Evolutionary conservation across 2,329 filamentous ascomycete species (phyloP).

Genomic region (Fusarium sambucinum): DNA sequence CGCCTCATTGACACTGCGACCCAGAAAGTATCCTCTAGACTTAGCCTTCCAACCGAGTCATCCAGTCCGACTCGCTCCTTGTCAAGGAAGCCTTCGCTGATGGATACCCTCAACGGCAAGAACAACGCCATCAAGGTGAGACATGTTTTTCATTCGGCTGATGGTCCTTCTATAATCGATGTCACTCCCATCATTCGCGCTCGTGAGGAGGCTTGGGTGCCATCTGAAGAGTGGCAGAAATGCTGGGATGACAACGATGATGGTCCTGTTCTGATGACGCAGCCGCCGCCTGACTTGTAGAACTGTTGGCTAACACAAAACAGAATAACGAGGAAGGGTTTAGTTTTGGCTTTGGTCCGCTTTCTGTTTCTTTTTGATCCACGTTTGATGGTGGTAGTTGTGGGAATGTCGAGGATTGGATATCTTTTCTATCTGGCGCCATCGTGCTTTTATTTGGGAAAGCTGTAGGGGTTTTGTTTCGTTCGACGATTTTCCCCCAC

Average conservation of each 20-base stretch:
- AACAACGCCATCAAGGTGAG: conserved; percentile 17
- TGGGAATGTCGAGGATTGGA: not conserved
- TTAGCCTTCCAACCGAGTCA: conserved; percentile 11
- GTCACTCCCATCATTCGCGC: conserved; percentile 4
- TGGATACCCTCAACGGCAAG: conserved; percentile 9
- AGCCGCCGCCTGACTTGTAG: conserved; percentile 19
- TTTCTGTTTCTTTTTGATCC: not conserved
- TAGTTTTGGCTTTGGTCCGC: not conserved
- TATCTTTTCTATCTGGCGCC: not conserved
- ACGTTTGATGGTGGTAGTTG: too few relatives aligned
- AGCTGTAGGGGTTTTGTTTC: too few relatives aligned
- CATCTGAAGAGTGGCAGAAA: conserved; percentile 29
- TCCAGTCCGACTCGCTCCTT: not conserved
- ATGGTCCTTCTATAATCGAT: conserved; percentile 6
- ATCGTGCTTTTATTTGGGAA: not conserved
- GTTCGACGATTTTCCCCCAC: too few relatives aligned
- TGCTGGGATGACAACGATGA: conserved; percentile 31
- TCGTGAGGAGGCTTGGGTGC: conserved; percentile 17
- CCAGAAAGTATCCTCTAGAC: conserved; percentile 4
- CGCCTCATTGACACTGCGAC: conserved; percentile 1
- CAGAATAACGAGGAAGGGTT: conserved; percentile 7
- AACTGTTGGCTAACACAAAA: conserved; percentile 3
- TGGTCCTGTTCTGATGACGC: conserved; percentile 22
- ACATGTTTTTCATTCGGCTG: not conserved
- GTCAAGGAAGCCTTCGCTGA: conserved; percentile 17